Conservation (phyloP, 78 protist species). For the Parvularia atlantis region DNA sequence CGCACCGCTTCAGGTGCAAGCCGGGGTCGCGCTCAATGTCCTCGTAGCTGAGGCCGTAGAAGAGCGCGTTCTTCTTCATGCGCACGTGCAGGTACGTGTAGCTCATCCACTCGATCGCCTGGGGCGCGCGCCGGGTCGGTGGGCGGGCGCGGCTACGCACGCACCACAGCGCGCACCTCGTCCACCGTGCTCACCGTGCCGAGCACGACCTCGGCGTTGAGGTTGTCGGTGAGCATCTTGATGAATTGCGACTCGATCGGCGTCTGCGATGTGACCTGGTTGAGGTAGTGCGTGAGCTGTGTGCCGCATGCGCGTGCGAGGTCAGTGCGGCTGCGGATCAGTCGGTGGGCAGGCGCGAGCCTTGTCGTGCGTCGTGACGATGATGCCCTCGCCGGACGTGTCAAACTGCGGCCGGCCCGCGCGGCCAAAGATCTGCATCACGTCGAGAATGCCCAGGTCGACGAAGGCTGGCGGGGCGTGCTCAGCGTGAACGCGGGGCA, state of each 20-base stretch:
- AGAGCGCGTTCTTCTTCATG: conserved; percentile 80
- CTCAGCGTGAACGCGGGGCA: conserved; percentile 5
- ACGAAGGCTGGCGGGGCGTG: conserved; percentile 50
- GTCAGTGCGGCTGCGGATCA: background rate
- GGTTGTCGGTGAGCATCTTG: conserved; percentile 61
- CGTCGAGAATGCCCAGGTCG: conserved; percentile 87
- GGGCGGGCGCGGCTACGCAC: too few relatives aligned
- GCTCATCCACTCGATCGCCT: conserved; percentile 85
- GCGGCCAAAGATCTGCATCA: conserved; percentile 94
- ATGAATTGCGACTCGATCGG: conserved; percentile 81
- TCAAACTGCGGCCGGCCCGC: conserved; percentile 99
- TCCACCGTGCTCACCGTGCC: conserved; percentile 84
- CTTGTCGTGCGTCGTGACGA: conserved; percentile 81
- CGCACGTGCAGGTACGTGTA: conserved; percentile 90
- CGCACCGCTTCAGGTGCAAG: background rate
- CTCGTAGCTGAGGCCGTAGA: conserved; percentile 66
- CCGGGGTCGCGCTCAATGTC: conserved; percentile 10
- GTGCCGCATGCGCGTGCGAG: background rate
- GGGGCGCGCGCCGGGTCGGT: too few relatives aligned
- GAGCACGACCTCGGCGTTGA: conserved; percentile 95
- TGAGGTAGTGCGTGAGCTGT: background rate
- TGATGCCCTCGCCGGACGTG: conserved; percentile 80
- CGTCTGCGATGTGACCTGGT: background rate
- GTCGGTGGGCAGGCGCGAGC: too few relatives aligned
- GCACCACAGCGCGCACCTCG: too few relatives aligned